Base-by-base conservation (phyloP, 805 yeast species). In the Myxozyma kluyveri region DNA sequence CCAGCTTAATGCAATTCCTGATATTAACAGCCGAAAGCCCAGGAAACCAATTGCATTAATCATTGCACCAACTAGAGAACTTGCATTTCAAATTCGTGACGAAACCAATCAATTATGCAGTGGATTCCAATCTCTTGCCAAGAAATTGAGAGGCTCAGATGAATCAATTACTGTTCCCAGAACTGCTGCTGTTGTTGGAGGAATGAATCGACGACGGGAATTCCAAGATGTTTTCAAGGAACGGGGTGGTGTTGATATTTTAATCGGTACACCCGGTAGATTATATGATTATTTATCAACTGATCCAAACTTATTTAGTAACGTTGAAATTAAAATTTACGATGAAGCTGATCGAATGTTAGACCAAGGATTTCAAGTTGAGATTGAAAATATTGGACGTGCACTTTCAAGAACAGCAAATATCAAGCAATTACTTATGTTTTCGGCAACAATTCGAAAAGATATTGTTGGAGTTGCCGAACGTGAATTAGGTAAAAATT, bases 231-330 rank as follows among this genome's bases (percentile, higher is more conserved):
- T 45, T 2, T 54, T 51, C 39, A 35, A 19, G 3, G 17, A 98
- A 65, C n/a, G n/a, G n/a, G 89, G 89, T 67, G 99, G 99, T 58
- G 95, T 88, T 31, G 93, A 95, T 67, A 81, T 93, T 27, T 75
- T 93, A 17, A 95, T 93, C 39, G 98, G 95, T 12, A 93, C 99
- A 0, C 99, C 99, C 1, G 99, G 99, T 55, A 79, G 99, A 64
- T 73, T 95, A 38, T 85, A 87, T 12, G 98, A 93, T 67, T 98
- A 95, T 73, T 18, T 54, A 5, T 21, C 17, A 2, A 23, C 19
- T 18, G 37, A 51, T 21, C 49, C 50, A 6, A 21, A 14, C 3
- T 17, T 18, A 17, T 83, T 88, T 67, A 66, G 68, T 36, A 68
- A 73, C 47, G 73, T 90, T 50, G 77, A 76, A 53, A 79, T 83